Conservation (phyloP, 495 filamentous ascomycete genomes). For the Penicillium crystallinum region DNA sequence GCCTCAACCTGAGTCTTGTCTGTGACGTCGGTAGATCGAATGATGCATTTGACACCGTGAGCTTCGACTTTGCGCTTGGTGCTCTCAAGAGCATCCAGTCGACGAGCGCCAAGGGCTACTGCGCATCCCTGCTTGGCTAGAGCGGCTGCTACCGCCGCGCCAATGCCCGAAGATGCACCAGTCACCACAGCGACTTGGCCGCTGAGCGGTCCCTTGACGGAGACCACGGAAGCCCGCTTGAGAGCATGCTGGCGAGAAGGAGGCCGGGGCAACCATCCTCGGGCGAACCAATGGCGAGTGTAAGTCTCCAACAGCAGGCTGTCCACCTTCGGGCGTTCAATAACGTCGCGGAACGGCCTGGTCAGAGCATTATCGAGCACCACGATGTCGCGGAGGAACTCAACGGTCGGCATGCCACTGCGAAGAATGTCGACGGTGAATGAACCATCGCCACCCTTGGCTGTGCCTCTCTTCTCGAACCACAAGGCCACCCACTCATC, state of each 20-base stretch:
- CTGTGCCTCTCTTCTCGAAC: slow-evolving; percentile 51
- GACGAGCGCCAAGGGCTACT: slow-evolving; percentile 58
- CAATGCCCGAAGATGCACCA: slow-evolving; percentile 48
- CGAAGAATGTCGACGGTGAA: slow-evolving; percentile 51
- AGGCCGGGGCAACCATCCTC: slow-evolving; percentile 58
- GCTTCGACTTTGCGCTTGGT: slow-evolving; percentile 47
- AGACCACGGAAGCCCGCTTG: slow-evolving; percentile 26
- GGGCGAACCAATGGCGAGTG: slow-evolving; percentile 62
- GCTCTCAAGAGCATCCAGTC: slow-evolving; percentile 52
- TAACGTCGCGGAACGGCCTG: slow-evolving; percentile 46
- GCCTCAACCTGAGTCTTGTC: slow-evolving; percentile 48
- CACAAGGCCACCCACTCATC: slow-evolving; percentile 61
- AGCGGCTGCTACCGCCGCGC: slow-evolving; percentile 43
- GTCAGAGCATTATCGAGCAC: slow-evolving; percentile 57
- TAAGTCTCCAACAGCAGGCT: slow-evolving; percentile 57
- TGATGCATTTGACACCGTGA: slow-evolving; percentile 52
- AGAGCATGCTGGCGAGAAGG: slow-evolving; percentile 40
- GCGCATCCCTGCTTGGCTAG: slow-evolving; percentile 54
- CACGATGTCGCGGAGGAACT: slow-evolving; percentile 53
- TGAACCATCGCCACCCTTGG: slow-evolving; percentile 54
- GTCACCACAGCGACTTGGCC: slow-evolving; percentile 50
- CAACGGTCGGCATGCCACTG: slow-evolving; percentile 61
- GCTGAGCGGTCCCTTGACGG: slow-evolving; percentile 44
- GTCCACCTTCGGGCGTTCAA: slow-evolving; percentile 59
- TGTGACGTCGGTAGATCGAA: slow-evolving; percentile 58